Base-by-base conservation (phyloP, 2,329 filamentous ascomycete genomes). In the Camillea tinctor region DNA sequence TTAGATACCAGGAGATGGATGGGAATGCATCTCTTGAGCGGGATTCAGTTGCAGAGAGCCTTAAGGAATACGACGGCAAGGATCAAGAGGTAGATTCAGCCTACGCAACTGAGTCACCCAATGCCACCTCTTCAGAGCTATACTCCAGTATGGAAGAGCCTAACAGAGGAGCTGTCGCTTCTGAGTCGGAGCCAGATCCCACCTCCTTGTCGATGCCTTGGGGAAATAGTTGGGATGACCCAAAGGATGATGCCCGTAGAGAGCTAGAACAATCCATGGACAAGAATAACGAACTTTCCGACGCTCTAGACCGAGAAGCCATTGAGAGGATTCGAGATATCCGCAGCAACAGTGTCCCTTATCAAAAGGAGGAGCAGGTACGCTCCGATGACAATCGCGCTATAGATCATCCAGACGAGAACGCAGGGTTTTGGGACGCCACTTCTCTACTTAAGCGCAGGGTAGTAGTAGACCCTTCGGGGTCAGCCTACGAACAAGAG, bases 371-470 rank as follows among this genome's bases (percentile, higher is more conserved):
- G 24, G 60, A 65, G 63, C 57, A 60, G 30, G 58, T 40, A 24
- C 50, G 84, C 54, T 82, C 79, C 8, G 82, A 81, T 3, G 81
- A n/a, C n/a, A n/a, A 80, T 62, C 84, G 78, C 61, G 71, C 72
- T 8, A 78, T 77, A 30, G 82, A 84, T 66, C 84, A 84, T 60
- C 80, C 81, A 0, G 81, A 84, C 60, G 81, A 84, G 3, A 83
- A 82, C 57, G 65, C 75, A 0, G 68, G 69, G 4, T 75, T 76
- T 1, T 83, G 81, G 81, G 73, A 70, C 49, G 36, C 30, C 36
- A 55, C 52, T 59, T 17, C 53, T 56, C 9, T 23, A 48, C 5
- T 15, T n/a, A 15, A 44, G 17, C 36, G 17, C 36, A 44, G n/a
- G 6, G 36, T 44, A 44, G 36, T 3, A 44, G 36, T n/a, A n/a